Percentiles rank a stretch among this genome's conserved stretches.
phyloP scores from a whole-genome alignment of 805 yeast species.

The Tetrapisispora arboricola region DNA sequence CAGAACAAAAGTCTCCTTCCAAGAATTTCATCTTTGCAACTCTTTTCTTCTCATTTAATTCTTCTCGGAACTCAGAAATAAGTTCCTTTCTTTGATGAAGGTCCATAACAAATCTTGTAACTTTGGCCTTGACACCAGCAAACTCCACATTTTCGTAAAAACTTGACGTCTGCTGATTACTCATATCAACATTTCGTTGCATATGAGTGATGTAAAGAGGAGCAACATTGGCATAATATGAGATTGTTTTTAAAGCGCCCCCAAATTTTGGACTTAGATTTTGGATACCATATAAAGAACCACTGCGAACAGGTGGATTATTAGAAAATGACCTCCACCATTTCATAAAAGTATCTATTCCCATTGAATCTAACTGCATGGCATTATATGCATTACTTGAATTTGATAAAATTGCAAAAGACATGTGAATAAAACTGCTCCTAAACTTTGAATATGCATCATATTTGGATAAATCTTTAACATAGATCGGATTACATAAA shows the following conservation, averaged over 20 bases:
- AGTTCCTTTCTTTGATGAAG: conserved; percentile 53
- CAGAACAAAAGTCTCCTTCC: conserved; percentile 50
- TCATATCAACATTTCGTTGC: conserved; percentile 38
- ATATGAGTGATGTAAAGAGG: conserved; percentile 71
- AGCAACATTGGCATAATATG: conserved; percentile 61
- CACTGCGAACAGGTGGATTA: conserved; percentile 69
- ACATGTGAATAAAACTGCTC: conserved; percentile 71
- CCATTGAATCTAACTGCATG: conserved; percentile 64
- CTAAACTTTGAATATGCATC: conserved; percentile 79
- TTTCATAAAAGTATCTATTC: conserved; percentile 53
- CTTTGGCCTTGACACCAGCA: conserved; percentile 62
- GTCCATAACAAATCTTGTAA: conserved; percentile 49
- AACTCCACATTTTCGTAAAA: conserved; percentile 31
- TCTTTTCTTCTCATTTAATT: conserved; percentile 37
- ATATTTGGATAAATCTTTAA: conserved; percentile 40
- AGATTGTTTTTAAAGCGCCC: conserved; percentile 61
- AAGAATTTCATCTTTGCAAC: conserved; percentile 49
- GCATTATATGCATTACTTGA: conserved; percentile 45
- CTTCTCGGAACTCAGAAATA: conserved; percentile 35
- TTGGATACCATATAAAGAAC: conserved; percentile 53
- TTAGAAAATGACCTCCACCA: conserved; percentile 91
- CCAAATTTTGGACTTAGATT: conserved; percentile 60
- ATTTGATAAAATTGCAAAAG: conserved; percentile 44
- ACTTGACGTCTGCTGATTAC: conserved; percentile 9
- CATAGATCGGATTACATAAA: conserved; percentile 45